Evolutionary conservation across 208 protist genomes (phyloP).

Genomic region (Leishmania gerbilli): DNA sequence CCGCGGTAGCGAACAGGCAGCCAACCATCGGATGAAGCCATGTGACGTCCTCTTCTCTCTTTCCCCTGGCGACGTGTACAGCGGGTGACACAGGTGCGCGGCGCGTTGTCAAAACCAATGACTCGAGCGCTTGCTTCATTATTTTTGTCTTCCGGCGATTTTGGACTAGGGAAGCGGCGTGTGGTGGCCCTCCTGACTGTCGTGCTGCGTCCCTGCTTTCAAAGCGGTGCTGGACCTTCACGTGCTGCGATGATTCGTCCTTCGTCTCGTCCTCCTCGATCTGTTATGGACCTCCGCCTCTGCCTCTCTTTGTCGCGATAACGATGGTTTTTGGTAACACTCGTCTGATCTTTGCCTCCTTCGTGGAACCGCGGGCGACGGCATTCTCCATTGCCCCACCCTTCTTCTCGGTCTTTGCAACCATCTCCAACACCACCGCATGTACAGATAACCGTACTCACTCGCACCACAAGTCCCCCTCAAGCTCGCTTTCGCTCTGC

Average conservation of each 20-base stretch:
- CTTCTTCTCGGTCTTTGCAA: too few species aligned
- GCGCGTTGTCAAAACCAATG: too few species aligned
- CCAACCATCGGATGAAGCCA: too few species aligned
- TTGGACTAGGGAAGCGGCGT: too few species aligned
- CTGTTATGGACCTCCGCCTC: neutral
- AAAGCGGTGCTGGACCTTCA: neutral
- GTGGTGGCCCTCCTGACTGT: too few species aligned
- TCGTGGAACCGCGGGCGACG: neutral
- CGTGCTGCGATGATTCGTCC: too few species aligned
- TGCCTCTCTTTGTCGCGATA: neutral
- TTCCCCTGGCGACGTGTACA: too few species aligned
- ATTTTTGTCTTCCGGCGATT: neutral
- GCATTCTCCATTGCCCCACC: neutral
- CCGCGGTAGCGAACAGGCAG: too few species aligned
- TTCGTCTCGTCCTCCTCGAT: neutral
- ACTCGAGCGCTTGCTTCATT: neutral
- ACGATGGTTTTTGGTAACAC: neutral
- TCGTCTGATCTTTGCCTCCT: neutral
- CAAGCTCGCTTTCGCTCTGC: too few species aligned
- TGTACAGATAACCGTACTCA: neutral
- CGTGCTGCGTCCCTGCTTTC: neutral
- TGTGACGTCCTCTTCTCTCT: too few species aligned
- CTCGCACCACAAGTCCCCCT: neutral
- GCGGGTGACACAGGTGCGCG: too few species aligned
- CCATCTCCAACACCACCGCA: neutral